These are phyloP conservation scores for Cyberlindnera lachancei DNA, from an alignment of 805 yeast species.

Conservation along the genomic window DNA sequence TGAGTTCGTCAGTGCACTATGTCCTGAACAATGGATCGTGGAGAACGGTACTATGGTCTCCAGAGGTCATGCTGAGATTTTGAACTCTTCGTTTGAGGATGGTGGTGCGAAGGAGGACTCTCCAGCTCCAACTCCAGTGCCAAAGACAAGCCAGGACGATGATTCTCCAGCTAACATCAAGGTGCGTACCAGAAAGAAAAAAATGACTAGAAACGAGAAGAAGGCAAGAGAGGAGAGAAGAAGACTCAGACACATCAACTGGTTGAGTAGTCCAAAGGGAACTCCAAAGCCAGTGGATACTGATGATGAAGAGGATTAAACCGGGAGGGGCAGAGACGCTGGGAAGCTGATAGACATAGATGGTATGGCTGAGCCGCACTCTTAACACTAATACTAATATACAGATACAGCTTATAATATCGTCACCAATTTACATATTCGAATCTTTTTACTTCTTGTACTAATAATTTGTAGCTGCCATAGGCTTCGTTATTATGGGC, in stretches of 20 bases:
- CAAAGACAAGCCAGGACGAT: conserved; percentile 51
- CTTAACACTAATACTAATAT: too few relatives aligned
- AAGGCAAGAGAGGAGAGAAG: conserved; percentile 88
- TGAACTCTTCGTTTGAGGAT: conserved; percentile 76
- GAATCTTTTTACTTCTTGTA: too few relatives aligned
- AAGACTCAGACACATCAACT: conserved; percentile 86
- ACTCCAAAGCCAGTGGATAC: conserved; percentile 93
- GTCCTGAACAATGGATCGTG: conserved; percentile 98
- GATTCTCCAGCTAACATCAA: conserved; percentile 96
- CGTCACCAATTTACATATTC: too few relatives aligned
- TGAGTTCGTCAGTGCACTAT: conserved; percentile 93
- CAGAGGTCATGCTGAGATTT: conserved; percentile 72
- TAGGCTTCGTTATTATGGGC: too few relatives aligned
- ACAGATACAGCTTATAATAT: too few relatives aligned
- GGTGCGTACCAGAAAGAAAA: conserved; percentile 89
- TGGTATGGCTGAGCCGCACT: too few relatives aligned
- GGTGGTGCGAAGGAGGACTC: conserved; percentile 48
- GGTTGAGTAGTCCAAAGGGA: conserved; percentile 96
- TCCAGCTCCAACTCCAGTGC: conserved; percentile 36
- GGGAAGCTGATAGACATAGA: too few relatives aligned
- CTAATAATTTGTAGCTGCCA: too few relatives aligned
- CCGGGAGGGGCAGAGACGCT: too few relatives aligned
- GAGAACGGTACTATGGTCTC: conserved; percentile 86
- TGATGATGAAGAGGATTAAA: conserved; percentile 87
- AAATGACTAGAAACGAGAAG: conserved; percentile 94